A percentile compares a stretch with the other conserved stretches of the same genome.
Conservation (phyloP, 2,329 filamentous ascomycete genomes). For the Fonsecaea pedrosoi region DNA sequence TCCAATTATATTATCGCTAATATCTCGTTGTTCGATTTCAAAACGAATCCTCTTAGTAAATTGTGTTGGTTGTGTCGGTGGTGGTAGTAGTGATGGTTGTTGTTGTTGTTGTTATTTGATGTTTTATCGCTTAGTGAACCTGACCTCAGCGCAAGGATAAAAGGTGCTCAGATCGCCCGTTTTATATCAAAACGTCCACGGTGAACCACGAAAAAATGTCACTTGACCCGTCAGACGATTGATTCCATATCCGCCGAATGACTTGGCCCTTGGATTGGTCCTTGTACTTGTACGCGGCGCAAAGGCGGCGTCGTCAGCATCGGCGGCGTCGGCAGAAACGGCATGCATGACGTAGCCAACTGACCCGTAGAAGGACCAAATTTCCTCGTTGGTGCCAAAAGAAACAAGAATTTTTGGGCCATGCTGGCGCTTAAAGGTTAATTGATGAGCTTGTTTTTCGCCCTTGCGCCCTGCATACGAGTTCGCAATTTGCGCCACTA, state of each 20-base stretch:
- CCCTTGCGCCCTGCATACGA: neutral
- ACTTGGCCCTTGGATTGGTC: neutral
- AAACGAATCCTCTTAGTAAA: too few species aligned
- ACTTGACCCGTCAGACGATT: neutral
- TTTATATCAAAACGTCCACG: neutral
- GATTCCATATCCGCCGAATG: neutral
- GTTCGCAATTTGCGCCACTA: too few species aligned
- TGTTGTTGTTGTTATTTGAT: too few species aligned
- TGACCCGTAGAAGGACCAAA: neutral
- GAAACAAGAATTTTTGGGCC: slow-evolving; percentile 6
- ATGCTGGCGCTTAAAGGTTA: slow-evolving; percentile 5
- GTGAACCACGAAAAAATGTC: neutral
- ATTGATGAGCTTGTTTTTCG: slow-evolving; percentile 5
- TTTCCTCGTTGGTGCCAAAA: neutral
- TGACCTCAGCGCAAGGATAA: neutral
- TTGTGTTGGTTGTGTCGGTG: too few species aligned
- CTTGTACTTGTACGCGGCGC: too few species aligned
- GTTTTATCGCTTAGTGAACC: too few species aligned
- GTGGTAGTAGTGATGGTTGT: too few species aligned
- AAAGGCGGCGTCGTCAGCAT: too few species aligned
- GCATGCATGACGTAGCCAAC: neutral
- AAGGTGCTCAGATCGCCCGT: neutral
- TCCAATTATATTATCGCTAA: too few species aligned
- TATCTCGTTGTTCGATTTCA: too few species aligned
- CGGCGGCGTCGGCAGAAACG: too few species aligned